Conservation (phyloP, 495 filamentous ascomycete species). For the Ascodesmis nigricans region DNA sequence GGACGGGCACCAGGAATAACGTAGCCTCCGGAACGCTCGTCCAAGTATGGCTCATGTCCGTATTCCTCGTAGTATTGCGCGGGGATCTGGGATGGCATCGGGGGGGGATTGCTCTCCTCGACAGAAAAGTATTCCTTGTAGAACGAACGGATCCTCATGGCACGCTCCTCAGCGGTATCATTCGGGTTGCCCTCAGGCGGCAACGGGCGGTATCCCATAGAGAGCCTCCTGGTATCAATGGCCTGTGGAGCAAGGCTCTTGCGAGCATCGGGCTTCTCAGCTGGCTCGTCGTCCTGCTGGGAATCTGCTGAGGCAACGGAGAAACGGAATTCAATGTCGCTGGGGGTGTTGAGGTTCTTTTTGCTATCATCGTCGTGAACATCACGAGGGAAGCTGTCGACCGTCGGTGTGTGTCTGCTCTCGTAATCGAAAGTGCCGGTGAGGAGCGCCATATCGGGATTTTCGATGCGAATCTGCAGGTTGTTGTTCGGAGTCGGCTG, state of each 20-base stretch:
- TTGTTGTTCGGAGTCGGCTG: too few relatives aligned
- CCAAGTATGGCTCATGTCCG: slow-evolving; percentile 18
- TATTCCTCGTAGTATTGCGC: slow-evolving; percentile 20
- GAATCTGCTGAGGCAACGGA: slow-evolving; percentile 23
- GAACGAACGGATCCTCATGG: slow-evolving; percentile 91
- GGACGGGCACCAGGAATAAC: slow-evolving; percentile 40
- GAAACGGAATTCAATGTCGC: slow-evolving; percentile 32
- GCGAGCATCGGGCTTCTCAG: slow-evolving; percentile 11
- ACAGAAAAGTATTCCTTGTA: slow-evolving; percentile 83
- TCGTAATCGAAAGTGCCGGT: too few relatives aligned
- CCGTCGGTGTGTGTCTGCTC: too few relatives aligned
- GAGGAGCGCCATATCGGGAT: too few relatives aligned
- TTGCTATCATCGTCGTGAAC: slow-evolving; percentile 42
- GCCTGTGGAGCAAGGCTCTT: slow-evolving; percentile 18
- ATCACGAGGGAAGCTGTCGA: too few relatives aligned
- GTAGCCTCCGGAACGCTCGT: slow-evolving; percentile 40
- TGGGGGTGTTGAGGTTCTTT: slow-evolving; percentile 18
- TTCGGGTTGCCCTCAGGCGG: slow-evolving; percentile 53
- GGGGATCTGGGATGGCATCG: slow-evolving; percentile 23
- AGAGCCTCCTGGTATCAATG: slow-evolving; percentile 48
- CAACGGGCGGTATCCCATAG: slow-evolving; percentile 77
- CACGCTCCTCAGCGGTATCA: slow-evolving; percentile 77
- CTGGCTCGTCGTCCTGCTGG: slow-evolving; percentile 13
- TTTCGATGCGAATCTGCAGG: too few relatives aligned
- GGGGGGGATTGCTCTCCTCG: slow-evolving; percentile 40